Base-by-base conservation (phyloP, 108 stramenopile species). In the Nitzschia palea region DNA sequence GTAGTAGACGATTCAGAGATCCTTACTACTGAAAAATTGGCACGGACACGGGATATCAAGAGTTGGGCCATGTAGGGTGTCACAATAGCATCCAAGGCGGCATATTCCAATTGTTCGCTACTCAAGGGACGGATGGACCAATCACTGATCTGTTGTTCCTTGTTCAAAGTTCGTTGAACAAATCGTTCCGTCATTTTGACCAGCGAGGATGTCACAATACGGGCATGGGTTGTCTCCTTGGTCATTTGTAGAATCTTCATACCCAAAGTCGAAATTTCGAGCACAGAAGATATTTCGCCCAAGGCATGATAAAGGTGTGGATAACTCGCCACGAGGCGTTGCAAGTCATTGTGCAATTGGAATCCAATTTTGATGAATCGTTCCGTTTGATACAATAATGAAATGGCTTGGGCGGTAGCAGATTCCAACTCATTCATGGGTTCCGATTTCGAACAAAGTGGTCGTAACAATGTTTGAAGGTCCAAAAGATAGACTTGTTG, bases 121-220 rank as follows among this genome's bases (percentile, higher is more conserved):
- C 76, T 68, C 12, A 80, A 40, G 2, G 71, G 58, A 0, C 76
- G 66, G 4, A 27, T 3, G 9, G 68, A 61, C 86, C 86, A 87
- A 43, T 84, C 55, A 55, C 74, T 76, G 34, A 35, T 66, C 53
- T 84, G 86, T 43, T 87, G 64, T 25, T 37, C 55, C 68, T 87
- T 87, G 43, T 71, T 28, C 32, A 78, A 32, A 4, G 37, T 31
- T 14, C 63, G 53, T 15, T 44, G 35, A 9, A 67, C 55, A 9
- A 78, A 53, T 23, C 34, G 37, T 36, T 65, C 57, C 29, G 69
- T 70, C 35, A 70, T 30, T 25, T 55, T 50, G 22, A 62, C 30
- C 40, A 77, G 44, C 6, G 76, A 77, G 15, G 45, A 44, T 3
- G 56, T 58, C 32, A 27, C 33, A 3, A 25, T 34, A 2, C 50